Evolutionary conservation across 1,284 basidiomycete genomes (phyloP), one percentile per base, ranked within the genome.

Genomic region (Pseudozyma sp.): DNA sequence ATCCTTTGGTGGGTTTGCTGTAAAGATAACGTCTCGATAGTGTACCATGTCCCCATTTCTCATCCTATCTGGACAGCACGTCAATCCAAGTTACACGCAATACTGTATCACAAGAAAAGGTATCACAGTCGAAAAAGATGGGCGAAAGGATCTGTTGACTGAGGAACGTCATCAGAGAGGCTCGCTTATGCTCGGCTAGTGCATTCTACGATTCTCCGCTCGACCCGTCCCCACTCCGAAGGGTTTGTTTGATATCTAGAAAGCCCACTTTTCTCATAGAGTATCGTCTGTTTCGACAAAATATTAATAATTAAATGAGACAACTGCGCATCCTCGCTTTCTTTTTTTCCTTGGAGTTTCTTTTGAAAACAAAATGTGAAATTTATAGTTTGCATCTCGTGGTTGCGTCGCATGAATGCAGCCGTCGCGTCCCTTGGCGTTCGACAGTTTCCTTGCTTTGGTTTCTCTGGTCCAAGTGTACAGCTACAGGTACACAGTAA

Each of bases 191-290:
- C 13, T 31, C 50, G 34, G 43, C 17, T 46, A 24, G 44, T 46
- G 24, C 14, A n/a, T 45, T 43, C 31, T 24, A 10, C 31, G 43
- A 46, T 46, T 46, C 53, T 54, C 53, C 53, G 53, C 53, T 54
- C 53, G 43, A 54, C 34, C 53, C 53, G 44, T 39, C 44, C 51
- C 51, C 44, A 54, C 53, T 19, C 34, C 44, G 53, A 54, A 46
- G 14, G 24, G 17, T 40, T 34, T 47, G 24, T 24, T 24, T 24
- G 24, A 24, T 24, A 24, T 24, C 24, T 4, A 24, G 24, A 24
- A 24, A 24, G 24, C 24, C 24, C 24, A 24, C 24, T 24, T 24
- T 24, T 24, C 24, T 24, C 24, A 24, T 24, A 24, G 24, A 24
- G 24, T 13, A n/a, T 47, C 14, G 29, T n/a, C 7, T 24, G 24